phyloP scores from a whole-genome alignment of 345 rosid species.

The Pistacia vera region DNA sequence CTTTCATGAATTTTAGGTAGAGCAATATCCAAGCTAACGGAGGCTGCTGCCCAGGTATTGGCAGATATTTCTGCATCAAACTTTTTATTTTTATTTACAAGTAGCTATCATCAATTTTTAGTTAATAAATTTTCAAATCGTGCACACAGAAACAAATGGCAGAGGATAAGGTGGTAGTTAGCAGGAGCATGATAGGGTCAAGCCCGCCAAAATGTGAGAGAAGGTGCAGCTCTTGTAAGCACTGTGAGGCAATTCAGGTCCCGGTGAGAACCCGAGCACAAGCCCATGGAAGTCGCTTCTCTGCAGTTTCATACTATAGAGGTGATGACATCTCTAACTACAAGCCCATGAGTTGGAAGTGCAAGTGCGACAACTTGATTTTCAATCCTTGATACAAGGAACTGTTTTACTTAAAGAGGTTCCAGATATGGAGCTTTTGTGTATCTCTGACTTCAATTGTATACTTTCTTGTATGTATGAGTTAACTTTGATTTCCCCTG shows the following conservation, averaged over 20 bases:
- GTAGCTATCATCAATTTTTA: not conserved
- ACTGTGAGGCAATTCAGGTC: constrained; percentile 67
- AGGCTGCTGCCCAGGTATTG: constrained; percentile 29
- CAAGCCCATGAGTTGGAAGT: constrained; percentile 81
- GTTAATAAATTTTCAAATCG: not conserved
- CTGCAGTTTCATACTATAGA: constrained; percentile 34
- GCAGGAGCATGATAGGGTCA: constrained; percentile 57
- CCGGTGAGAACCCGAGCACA: constrained; percentile 42
- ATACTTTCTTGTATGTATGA: not conserved
- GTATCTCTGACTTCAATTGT: constrained; percentile 3
- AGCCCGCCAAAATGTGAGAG: constrained; percentile 66
- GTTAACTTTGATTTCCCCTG: not conserved
- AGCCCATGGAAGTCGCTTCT: constrained; percentile 20
- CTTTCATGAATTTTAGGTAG: constrained; percentile 30
- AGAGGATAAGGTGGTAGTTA: constrained; percentile 24
- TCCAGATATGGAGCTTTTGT: not conserved
- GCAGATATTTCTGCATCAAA: not conserved
- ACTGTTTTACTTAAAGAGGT: not conserved
- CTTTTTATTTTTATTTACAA: not conserved
- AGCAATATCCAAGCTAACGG: constrained; percentile 31
- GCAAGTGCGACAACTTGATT: constrained; percentile 66
- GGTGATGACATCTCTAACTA: constrained; percentile 64
- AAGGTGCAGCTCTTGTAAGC: constrained; percentile 52
- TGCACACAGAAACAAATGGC: constrained; percentile 24
- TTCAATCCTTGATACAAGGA: constrained; percentile 47